Evolutionary conservation across 2,329 filamentous ascomycete genomes (phyloP).

Genomic region (Bipolaris oryzae): DNA sequence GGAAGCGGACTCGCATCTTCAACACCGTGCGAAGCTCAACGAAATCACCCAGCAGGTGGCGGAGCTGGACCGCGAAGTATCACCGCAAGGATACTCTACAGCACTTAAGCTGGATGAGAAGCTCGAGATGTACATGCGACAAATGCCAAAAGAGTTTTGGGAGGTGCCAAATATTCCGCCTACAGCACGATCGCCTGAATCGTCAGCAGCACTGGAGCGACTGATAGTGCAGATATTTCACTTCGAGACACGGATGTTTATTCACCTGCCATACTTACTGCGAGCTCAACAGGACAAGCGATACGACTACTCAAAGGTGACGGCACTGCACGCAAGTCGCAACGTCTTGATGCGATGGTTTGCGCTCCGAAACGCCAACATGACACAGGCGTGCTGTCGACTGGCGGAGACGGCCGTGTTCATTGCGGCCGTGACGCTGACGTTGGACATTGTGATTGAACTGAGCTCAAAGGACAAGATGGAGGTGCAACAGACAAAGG

Average conservation of each 20-base stretch:
- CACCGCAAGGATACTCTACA: conserved; percentile 39
- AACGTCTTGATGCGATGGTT: conserved; percentile 48
- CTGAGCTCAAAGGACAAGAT: conserved; percentile 41
- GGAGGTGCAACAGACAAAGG: conserved; percentile 42
- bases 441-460: conserved; percentile 45
- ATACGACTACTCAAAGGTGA: conserved; percentile 45
- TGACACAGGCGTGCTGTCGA: conserved; percentile 45
- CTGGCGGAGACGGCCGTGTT: conserved; percentile 44
- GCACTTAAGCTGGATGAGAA: conserved; percentile 43
- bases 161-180: conserved; percentile 45
- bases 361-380: conserved; percentile 42
- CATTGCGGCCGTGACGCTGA: conserved; percentile 45
- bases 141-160: conserved; percentile 44
- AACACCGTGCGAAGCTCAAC: conserved; percentile 36
- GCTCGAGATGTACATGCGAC: conserved; percentile 38
- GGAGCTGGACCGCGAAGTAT: conserved; percentile 39
- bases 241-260: conserved; percentile 45
- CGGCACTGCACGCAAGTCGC: conserved; percentile 43
- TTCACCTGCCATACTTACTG: conserved; percentile 44
- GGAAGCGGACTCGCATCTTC: conserved; percentile 24
- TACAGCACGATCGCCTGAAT: conserved; percentile 40
- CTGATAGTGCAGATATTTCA: conserved; percentile 46
- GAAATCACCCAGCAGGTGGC: conserved; percentile 32
- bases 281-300: conserved; percentile 38
- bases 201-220: conserved; percentile 33